Percentiles rank a stretch among this genome's conserved stretches.
phyloP scores from a whole-genome alignment of 2,329 filamentous ascomycete species.

The Hortaea sp. region DNA sequence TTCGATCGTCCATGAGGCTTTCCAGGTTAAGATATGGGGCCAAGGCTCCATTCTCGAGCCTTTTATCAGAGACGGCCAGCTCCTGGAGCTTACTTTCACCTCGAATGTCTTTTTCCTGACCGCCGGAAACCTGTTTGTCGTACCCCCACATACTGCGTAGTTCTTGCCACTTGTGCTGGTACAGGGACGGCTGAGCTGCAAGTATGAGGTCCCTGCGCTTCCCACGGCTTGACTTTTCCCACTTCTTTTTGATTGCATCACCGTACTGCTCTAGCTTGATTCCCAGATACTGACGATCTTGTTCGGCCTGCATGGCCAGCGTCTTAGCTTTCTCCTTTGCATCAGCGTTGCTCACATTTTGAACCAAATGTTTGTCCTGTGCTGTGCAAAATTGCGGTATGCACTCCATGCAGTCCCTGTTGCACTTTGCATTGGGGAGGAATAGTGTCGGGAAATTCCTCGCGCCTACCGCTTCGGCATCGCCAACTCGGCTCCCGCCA shows the following conservation, averaged over 20 bases:
- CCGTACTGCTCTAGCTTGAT: conserved; percentile 1
- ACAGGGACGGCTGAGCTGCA: conserved; percentile 7
- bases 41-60: background rate
- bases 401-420: background rate
- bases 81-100: too few species aligned
- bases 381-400: background rate
- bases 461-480: too few species aligned
- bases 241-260: conserved; percentile 4
- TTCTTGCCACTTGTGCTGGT: background rate
- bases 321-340: background rate
- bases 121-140: background rate
- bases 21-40: conserved; percentile 9
- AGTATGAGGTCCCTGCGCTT: conserved; percentile 7
- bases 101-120: background rate
- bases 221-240: conserved; percentile 3
- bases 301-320: background rate
- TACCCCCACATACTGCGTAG: background rate
- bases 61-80: too few species aligned
- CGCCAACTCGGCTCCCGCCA: too few species aligned
- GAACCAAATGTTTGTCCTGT: background rate
- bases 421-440: background rate
- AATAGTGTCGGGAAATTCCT: background rate
- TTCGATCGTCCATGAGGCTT: conserved; percentile 4
- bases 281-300: background rate
- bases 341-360: background rate